These are phyloP conservation scores for Trametes polyzona DNA, from an alignment of 1,284 basidiomycete genomes.

Conservation along the genomic window DNA sequence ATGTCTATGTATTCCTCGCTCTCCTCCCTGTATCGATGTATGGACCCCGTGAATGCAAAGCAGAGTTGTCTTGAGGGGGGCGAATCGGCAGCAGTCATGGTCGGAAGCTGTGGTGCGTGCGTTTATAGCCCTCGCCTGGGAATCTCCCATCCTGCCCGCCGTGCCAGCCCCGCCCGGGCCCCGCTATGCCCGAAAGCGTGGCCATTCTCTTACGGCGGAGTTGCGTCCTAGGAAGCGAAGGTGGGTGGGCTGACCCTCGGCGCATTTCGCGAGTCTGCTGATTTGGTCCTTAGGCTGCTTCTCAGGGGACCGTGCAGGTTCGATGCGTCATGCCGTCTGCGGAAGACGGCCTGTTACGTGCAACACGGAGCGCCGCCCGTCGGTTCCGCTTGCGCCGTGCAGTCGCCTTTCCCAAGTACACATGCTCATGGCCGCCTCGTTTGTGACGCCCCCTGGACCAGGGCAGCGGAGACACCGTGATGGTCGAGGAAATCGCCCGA, in stretches of 20 bases:
- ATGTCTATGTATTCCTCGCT: slow-evolving; percentile 25
- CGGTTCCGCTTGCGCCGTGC: not conserved
- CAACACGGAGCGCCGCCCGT: not conserved
- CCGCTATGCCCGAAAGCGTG: not conserved
- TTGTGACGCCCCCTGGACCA: not conserved
- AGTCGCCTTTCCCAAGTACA: not conserved
- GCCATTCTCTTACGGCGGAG: not conserved
- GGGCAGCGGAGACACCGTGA: not conserved
- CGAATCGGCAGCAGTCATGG: not conserved
- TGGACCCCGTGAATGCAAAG: not conserved
- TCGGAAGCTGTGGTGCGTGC: not conserved
- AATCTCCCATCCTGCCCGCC: not conserved
- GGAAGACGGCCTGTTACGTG: not conserved
- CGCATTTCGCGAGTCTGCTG: not conserved
- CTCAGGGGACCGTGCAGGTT: not conserved
- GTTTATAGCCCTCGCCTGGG: not conserved
- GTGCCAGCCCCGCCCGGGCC: not conserved
- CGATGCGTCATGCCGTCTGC: slow-evolving; percentile 1
- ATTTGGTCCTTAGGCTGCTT: not conserved
- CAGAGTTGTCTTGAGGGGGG: not conserved
- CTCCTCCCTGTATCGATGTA: slow-evolving; percentile 20
- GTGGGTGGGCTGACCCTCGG: slow-evolving; percentile 10
- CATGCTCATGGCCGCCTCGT: not conserved
- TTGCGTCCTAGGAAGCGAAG: not conserved
- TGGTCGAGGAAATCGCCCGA: not conserved